These are phyloP conservation scores for Jimgerdemannia flammicorona DNA, from an alignment of 192 early-diverging fungal species.

Conservation along the genomic window DNA sequence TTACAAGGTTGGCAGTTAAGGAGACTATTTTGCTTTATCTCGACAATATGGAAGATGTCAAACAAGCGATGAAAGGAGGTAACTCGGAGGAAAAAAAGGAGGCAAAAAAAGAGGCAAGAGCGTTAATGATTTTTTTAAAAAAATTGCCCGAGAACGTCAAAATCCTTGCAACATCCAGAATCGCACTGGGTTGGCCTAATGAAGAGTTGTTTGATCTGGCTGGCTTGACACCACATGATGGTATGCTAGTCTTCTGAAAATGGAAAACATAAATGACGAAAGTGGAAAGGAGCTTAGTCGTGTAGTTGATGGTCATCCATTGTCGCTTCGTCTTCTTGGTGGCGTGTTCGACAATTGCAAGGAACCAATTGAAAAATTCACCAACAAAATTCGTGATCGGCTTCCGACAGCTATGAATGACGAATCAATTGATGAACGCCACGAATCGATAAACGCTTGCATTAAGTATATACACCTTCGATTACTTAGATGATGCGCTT, in stretches of 20 bases:
- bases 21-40: not conserved
- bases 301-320: not conserved
- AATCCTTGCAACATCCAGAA: not conserved
- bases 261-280: not conserved
- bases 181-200: not conserved
- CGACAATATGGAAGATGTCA: not conserved
- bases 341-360: not conserved
- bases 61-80: not conserved
- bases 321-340: not conserved
- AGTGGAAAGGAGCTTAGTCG: not conserved
- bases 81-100: not conserved
- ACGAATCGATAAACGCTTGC: not conserved
- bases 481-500: not conserved
- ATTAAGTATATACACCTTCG: not conserved
- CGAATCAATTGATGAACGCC: not conserved
- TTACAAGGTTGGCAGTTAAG: not conserved
- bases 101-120: not conserved
- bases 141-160: not conserved
- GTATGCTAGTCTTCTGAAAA: not conserved
- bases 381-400: not conserved
- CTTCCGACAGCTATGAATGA: not conserved
- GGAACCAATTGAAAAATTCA: not conserved
- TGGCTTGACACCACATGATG: not conserved
- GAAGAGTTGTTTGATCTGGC: not conserved
- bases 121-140: not conserved